phyloP scores from a whole-genome alignment of 2,329 filamentous ascomycete genomes.

The Epichloe aotearoae region DNA sequence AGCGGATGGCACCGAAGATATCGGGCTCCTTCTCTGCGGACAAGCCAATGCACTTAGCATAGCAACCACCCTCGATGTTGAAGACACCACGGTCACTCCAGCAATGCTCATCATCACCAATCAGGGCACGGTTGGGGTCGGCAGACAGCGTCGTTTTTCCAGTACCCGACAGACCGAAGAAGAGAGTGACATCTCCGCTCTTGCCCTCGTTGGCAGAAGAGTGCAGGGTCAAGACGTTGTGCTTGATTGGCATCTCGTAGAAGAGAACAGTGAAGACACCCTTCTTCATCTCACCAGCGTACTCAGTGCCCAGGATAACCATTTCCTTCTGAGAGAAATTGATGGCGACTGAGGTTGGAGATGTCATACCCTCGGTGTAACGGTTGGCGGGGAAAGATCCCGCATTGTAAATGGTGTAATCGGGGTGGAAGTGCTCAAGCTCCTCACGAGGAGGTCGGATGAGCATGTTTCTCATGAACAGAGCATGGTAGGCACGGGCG shows the following conservation, averaged over 20 bases:
- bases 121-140: constrained; percentile 89
- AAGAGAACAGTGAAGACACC: constrained; percentile 98
- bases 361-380: constrained; percentile 97
- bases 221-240: constrained; percentile 96
- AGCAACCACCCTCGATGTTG: constrained; percentile 99
- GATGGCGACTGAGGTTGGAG: constrained; percentile 91
- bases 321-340: constrained; percentile 99
- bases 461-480: constrained; percentile 99
- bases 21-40: constrained; percentile 98
- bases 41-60: constrained; percentile 96
- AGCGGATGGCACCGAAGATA: constrained; percentile 91
- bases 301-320: constrained; percentile 98
- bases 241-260: constrained; percentile 99
- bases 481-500: constrained; percentile 95
- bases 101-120: constrained; percentile 99
- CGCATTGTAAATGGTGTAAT: constrained; percentile 99
- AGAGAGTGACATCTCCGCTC: constrained; percentile 91
- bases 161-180: constrained; percentile 97
- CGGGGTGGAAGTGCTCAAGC: constrained; percentile 93
- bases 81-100: constrained; percentile 95
- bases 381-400: constrained; percentile 97
- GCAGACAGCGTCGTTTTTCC: constrained; percentile 98
- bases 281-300: constrained; percentile 77
- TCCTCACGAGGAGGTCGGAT: constrained; percentile 86
- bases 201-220: constrained; percentile 96